Evolutionary conservation across 1,284 basidiomycete species (phyloP).

Genomic region (Puccinia coronata): DNA sequence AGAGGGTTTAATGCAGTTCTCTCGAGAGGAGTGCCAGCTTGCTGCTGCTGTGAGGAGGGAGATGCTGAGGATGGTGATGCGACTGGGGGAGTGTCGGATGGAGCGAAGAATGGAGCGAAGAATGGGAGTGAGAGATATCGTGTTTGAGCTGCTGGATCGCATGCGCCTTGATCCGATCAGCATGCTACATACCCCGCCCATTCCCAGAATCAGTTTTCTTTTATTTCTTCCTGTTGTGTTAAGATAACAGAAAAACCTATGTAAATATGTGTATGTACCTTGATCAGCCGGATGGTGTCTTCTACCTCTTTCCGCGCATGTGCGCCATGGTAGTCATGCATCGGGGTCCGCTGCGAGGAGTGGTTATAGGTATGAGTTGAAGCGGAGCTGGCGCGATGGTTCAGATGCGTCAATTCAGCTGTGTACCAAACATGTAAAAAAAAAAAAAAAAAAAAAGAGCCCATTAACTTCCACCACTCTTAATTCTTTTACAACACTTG

Average conservation of each 20-base stretch:
- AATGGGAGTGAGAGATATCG: conserved; percentile 3
- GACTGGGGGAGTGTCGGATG: not conserved
- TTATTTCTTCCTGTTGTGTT: not conserved
- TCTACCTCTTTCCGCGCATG: conserved; percentile 1
- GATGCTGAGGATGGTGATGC: not conserved
- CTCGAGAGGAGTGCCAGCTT: too few species aligned
- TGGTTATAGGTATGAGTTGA: not conserved
- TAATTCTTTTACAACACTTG: too few species aligned
- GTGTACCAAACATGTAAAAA: not conserved
- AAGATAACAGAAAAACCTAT: not conserved
- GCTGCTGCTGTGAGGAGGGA: not conserved
- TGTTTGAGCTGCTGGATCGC: conserved; percentile 12
- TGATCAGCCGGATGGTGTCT: conserved; percentile 7
- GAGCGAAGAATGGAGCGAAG: not conserved
- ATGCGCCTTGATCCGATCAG: conserved; percentile 13
- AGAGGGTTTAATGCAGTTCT: too few species aligned
- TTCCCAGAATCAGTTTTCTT: not conserved
- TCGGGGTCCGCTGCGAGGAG: not conserved
- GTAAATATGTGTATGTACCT: not conserved
- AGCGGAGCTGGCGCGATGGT: not conserved
- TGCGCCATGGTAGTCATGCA: not conserved
- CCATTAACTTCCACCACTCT: too few species aligned
- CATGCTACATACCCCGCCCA: not conserved
- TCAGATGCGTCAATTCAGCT: not conserved
- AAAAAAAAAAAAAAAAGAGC: not conserved